Conservation (phyloP, 2,329 filamentous ascomycete genomes). For the Coniochaeta sp. region DNA sequence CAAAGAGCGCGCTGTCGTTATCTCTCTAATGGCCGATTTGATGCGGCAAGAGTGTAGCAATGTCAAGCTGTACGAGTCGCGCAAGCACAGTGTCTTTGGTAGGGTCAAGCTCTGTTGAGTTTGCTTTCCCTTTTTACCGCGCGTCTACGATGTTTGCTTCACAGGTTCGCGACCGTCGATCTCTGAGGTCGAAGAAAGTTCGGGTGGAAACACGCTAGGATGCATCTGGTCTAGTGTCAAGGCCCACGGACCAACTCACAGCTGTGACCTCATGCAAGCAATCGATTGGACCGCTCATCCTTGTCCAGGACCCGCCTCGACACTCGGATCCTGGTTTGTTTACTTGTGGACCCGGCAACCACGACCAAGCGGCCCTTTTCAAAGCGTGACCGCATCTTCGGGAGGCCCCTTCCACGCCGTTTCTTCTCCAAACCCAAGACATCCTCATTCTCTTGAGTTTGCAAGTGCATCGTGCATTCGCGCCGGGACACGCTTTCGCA, state of each 20-base stretch:
- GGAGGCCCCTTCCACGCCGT: neutral
- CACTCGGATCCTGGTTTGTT: neutral
- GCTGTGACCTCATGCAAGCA: neutral
- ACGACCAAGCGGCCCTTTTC: neutral
- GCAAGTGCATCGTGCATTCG: slow-evolving; percentile 3
- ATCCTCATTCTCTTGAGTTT: neutral
- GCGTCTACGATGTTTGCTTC: neutral
- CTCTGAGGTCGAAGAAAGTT: neutral
- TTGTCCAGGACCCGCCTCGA: neutral
- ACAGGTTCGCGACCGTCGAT: neutral
- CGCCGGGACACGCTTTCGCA: slow-evolving; percentile 1
- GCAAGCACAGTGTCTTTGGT: no score
- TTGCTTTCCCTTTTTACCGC: slow-evolving; percentile 3
- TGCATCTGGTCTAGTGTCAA: neutral
- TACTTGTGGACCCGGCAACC: slow-evolving; percentile 5
- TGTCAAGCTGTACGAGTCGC: no score
- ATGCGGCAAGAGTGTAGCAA: no score
- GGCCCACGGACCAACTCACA: neutral
- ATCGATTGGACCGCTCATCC: neutral
- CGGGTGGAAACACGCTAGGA: neutral
- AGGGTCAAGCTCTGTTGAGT: neutral
- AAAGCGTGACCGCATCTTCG: neutral
- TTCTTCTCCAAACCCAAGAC: slow-evolving; percentile 1
- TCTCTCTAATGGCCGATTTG: no score
- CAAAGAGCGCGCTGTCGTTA: neutral